Evolutionary conservation across 2,329 filamentous ascomycete genomes (phyloP).

Genomic region (Clarireedia paspali): DNA sequence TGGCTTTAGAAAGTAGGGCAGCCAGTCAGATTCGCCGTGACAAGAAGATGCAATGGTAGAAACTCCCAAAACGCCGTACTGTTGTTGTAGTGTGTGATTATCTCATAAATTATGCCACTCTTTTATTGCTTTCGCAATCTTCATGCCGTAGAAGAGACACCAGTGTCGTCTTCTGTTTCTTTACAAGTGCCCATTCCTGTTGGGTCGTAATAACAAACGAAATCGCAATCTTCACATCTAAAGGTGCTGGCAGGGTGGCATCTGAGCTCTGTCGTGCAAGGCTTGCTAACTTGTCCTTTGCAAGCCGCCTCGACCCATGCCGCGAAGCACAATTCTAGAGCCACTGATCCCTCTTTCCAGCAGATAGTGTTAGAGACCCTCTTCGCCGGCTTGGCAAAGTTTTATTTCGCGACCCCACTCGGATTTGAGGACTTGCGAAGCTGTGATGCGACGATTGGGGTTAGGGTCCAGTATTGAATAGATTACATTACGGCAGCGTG

Average conservation of each 20-base stretch:
- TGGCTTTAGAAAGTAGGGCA: background rate
- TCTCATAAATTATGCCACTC: slow-evolving; percentile 5
- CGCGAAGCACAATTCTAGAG: slow-evolving; percentile 7
- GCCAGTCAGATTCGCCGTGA: background rate
- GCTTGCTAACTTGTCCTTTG: slow-evolving; percentile 4
- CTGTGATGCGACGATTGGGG: slow-evolving; percentile 83
- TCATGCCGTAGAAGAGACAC: slow-evolving; percentile 8
- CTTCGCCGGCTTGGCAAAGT: slow-evolving; percentile 91
- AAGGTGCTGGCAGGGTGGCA: slow-evolving; percentile 7
- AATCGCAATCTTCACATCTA: slow-evolving; percentile 7
- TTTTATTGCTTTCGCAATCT: background rate
- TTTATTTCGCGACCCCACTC: slow-evolving; percentile 99
- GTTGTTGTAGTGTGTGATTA: slow-evolving; percentile 5
- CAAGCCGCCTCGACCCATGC: slow-evolving; percentile 10
- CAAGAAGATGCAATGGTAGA: background rate
- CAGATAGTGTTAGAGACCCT: slow-evolving; percentile 62
- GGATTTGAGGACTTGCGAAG: slow-evolving; percentile 92
- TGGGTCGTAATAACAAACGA: slow-evolving; percentile 9
- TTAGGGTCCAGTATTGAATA: slow-evolving; percentile 98
- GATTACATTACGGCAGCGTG: slow-evolving; percentile 95
- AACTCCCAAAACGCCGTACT: slow-evolving; percentile 4
- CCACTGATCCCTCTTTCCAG: slow-evolving; percentile 14
- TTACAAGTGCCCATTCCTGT: slow-evolving; percentile 7
- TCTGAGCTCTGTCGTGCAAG: slow-evolving; percentile 7
- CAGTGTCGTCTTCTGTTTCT: slow-evolving; percentile 4